Conservation (phyloP, 306 rosid species). For the Dalbergia oliveri region DNA sequence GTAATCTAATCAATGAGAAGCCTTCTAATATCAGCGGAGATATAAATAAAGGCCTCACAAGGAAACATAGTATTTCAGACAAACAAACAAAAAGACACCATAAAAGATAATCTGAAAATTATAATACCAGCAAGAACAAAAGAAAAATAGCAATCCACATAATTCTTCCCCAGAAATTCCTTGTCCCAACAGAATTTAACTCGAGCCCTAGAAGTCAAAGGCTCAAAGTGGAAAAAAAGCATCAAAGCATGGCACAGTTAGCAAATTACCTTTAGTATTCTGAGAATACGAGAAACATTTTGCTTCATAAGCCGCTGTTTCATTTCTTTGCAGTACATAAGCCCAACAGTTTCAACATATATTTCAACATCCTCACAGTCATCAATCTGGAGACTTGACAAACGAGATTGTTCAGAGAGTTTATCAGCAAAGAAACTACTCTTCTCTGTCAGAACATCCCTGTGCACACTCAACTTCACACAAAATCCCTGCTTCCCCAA, state of each 20-base stretch:
- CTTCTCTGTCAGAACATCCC: constrained; percentile 66
- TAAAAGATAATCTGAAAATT: constrained; percentile 15
- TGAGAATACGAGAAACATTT: constrained; percentile 79
- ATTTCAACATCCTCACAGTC: constrained; percentile 93
- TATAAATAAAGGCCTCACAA: constrained; percentile 12
- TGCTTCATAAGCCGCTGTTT: constrained; percentile 90
- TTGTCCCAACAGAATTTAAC: constrained; percentile 8
- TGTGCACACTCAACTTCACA: constrained; percentile 91
- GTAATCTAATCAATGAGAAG: background rate
- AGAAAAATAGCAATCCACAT: constrained; percentile 3
- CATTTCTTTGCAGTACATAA: constrained; percentile 93
- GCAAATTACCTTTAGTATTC: constrained; percentile 78
- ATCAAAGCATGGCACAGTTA: constrained; percentile 21
- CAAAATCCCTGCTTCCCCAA: constrained; percentile 91
- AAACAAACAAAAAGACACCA: constrained; percentile 19
- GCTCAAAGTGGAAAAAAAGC: constrained; percentile 7
- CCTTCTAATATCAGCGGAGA: constrained; percentile 6
- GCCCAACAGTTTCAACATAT: constrained; percentile 87
- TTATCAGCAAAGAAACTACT: constrained; percentile 76
- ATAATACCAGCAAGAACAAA: constrained; percentile 18
- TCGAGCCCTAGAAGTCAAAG: background rate
- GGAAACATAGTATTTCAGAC: background rate
- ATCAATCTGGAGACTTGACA: constrained; percentile 70
- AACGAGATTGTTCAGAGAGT: constrained; percentile 58
- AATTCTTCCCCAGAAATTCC: constrained; percentile 6